phyloP scores from a whole-genome alignment of 257 asterid genomes.

The Cynanchum wilfordii region DNA sequence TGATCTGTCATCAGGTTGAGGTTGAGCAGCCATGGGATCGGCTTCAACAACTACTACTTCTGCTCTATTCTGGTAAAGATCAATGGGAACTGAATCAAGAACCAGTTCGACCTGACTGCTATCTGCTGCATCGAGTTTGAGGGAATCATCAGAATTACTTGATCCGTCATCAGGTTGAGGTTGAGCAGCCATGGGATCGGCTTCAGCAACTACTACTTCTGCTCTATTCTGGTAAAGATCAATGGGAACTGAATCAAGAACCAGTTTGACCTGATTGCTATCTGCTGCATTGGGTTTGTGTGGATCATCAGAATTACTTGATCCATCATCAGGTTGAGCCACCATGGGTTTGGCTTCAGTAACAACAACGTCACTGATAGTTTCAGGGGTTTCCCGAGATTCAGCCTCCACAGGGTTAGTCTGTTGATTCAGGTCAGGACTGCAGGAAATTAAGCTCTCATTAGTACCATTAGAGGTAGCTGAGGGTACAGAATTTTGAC shows the following conservation, averaged over 20 bases:
- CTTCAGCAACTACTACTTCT: background rate
- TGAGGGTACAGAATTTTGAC: background rate
- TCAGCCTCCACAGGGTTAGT: background rate
- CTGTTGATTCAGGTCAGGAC: background rate
- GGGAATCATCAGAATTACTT: conserved; percentile 2
- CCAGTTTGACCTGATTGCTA: background rate
- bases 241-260: background rate
- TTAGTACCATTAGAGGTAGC: conserved; percentile 3
- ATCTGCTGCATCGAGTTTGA: background rate
- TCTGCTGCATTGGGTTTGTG: background rate
- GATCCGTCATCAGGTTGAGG: background rate
- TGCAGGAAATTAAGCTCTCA: background rate
- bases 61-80: background rate
- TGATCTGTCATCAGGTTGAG: background rate
- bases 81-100: conserved; percentile 2
- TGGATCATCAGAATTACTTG: conserved; percentile 1
- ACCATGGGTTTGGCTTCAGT: background rate
- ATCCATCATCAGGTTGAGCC: background rate
- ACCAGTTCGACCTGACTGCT: background rate
- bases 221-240: background rate
- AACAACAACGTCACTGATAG: background rate
- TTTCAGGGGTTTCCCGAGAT: background rate
- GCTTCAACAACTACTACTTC: background rate
- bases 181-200: background rate
- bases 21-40: background rate